These are phyloP conservation scores for Fusarium sp. DNA, from an alignment of 2,329 filamentous ascomycete genomes.

Conservation along the genomic window DNA sequence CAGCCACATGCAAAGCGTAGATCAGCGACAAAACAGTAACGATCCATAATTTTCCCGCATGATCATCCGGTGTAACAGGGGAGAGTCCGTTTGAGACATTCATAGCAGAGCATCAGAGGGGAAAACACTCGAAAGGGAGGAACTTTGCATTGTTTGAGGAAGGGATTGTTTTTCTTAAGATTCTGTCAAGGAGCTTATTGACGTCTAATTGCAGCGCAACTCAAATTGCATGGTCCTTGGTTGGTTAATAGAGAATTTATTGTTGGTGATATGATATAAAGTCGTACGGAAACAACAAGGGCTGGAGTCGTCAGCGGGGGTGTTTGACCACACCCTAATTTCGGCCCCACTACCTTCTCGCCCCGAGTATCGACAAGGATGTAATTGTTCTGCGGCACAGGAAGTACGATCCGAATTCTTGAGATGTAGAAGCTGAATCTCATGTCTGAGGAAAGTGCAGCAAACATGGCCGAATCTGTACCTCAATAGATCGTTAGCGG, in stretches of 20 bases:
- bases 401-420: not conserved
- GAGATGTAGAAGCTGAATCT: not conserved
- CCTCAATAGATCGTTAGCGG: not conserved
- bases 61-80: constrained; percentile 29
- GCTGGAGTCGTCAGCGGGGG: not conserved
- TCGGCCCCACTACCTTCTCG: not conserved
- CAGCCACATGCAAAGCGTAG: constrained; percentile 29
- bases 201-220: not conserved
- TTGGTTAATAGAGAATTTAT: not conserved
- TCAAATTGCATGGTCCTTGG: not conserved
- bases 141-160: not conserved
- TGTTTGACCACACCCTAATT: not conserved
- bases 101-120: not conserved
- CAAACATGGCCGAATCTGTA: not conserved
- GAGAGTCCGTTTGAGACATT: constrained; percentile 20
- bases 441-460: not conserved
- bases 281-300: not conserved
- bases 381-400: not conserved
- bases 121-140: not conserved
- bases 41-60: constrained; percentile 40
- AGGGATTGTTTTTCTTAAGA: not conserved
- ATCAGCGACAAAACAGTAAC: constrained; percentile 38
- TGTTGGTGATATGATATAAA: not conserved
- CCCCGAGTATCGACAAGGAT: not conserved
- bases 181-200: not conserved